Conservation (phyloP, 192 early-diverging fungal species). For the Entomortierella parvispora region DNA sequence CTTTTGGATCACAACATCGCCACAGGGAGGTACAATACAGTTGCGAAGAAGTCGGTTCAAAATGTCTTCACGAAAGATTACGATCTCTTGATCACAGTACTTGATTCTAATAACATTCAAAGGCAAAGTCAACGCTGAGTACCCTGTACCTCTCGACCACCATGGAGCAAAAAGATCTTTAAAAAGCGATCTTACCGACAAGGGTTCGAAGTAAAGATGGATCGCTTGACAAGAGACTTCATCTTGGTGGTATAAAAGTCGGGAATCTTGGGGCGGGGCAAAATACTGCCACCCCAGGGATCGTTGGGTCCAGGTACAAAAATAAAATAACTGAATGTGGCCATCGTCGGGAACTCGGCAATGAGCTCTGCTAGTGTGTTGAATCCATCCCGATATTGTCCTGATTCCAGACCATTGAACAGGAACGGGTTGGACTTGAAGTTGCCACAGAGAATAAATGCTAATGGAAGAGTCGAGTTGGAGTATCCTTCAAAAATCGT, state of each 20-base stretch:
- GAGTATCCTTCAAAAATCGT: conserved; percentile 82
- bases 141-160: too few species aligned
- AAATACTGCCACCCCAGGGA: conserved; percentile 75
- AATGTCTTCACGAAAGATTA: conserved; percentile 90
- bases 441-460: conserved; percentile 89
- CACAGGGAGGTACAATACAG: conserved; percentile 70
- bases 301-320: conserved; percentile 93
- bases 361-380: conserved; percentile 73
- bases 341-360: conserved; percentile 69
- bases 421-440: conserved; percentile 83
- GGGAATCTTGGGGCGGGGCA: conserved; percentile 82
- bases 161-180: background rate
- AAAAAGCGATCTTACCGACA: conserved; percentile 63
- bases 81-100: conserved; percentile 92
- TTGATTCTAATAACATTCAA: conserved; percentile 66
- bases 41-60: conserved; percentile 80
- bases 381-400: conserved; percentile 68
- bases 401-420: conserved; percentile 66
- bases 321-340: conserved; percentile 75
- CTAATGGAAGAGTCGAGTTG: conserved; percentile 71
- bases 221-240: conserved; percentile 64
- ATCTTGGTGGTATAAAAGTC: conserved; percentile 74
- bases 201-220: conserved; percentile 84
- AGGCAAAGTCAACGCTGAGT: background rate
- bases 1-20: conserved; percentile 49